Conservation (phyloP, 1,284 basidiomycete genomes). For the Exsudoporus floridanus region DNA sequence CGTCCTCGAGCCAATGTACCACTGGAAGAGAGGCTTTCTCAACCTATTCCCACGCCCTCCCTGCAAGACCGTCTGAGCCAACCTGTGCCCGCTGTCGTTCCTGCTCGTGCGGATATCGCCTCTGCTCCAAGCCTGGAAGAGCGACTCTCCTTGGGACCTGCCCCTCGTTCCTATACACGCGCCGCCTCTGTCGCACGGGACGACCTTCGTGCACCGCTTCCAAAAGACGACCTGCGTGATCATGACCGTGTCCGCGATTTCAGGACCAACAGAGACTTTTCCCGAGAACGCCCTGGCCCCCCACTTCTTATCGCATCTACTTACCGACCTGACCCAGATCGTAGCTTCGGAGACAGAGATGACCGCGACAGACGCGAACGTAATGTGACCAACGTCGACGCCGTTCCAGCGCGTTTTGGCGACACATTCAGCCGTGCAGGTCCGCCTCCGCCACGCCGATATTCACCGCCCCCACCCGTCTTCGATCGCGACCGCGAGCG, state of each 20-base stretch:
- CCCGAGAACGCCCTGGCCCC: conserved; percentile 33
- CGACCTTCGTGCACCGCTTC: conserved; percentile 31
- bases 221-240: conserved; percentile 28
- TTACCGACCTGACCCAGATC: conserved; percentile 38
- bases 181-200: conserved; percentile 35
- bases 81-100: conserved; percentile 22
- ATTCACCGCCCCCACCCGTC: conserved; percentile 24
- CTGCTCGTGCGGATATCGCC: conserved; percentile 24
- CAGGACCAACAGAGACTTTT: conserved; percentile 33
- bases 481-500: conserved; percentile 26
- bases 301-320: conserved; percentile 12
- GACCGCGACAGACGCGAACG: conserved; percentile 38
- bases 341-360: conserved; percentile 30
- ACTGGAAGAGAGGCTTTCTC: conserved; percentile 40
- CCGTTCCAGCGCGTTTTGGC: conserved; percentile 27
- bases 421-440: conserved; percentile 27
- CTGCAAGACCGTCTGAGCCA: conserved; percentile 40
- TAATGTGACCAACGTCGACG: conserved; percentile 35
- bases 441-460: conserved; percentile 26
- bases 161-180: conserved; percentile 26
- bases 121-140: conserved; percentile 43
- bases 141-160: conserved; percentile 35
- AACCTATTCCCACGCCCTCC: conserved; percentile 31
- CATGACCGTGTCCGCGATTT: conserved; percentile 33
- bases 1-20: conserved; percentile 30